Conservation (phyloP, 108 stramenopile species). For the Pseudonitzschia delicatissima region DNA sequence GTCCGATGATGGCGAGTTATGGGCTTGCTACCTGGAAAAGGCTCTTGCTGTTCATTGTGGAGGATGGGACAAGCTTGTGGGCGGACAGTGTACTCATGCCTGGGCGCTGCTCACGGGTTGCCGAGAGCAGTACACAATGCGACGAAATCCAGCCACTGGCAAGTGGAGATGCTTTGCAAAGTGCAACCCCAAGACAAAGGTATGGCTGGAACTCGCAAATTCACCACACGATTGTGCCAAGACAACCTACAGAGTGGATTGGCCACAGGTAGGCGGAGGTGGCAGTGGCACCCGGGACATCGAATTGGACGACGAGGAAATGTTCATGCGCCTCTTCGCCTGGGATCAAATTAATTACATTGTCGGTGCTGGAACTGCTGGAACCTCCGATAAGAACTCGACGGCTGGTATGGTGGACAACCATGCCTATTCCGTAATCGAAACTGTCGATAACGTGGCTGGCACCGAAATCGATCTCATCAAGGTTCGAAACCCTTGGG, state of each 20-base stretch:
- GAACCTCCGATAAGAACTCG: slow-evolving; percentile 8
- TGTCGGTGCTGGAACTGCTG: slow-evolving; percentile 15
- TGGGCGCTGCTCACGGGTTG: slow-evolving; percentile 28
- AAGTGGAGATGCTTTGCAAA: slow-evolving; percentile 5
- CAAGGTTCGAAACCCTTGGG: slow-evolving; percentile 34
- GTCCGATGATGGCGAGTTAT: slow-evolving; percentile 20
- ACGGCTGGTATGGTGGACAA: slow-evolving; percentile 27
- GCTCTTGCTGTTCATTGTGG: slow-evolving; percentile 29
- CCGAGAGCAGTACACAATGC: slow-evolving; percentile 29
- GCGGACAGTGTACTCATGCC: slow-evolving; percentile 32
- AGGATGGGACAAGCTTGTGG: slow-evolving; percentile 38
- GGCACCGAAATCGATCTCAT: slow-evolving; percentile 15
- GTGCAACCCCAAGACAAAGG: background rate
- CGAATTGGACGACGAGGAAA: slow-evolving; percentile 5
- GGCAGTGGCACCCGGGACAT: background rate
- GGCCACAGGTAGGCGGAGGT: slow-evolving; percentile 23
- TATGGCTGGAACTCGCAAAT: slow-evolving; percentile 19
- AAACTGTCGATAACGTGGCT: slow-evolving; percentile 10
- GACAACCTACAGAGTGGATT: slow-evolving; percentile 5
- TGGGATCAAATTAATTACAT: slow-evolving; percentile 20
- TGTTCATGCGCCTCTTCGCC: slow-evolving; percentile 13
- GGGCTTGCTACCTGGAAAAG: slow-evolving; percentile 29
- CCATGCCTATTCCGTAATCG: slow-evolving; percentile 24
- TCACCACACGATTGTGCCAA: slow-evolving; percentile 5
- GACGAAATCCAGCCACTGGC: background rate